phyloP scores from a whole-genome alignment of 257 asterid species.

The Solanum microdontum region DNA sequence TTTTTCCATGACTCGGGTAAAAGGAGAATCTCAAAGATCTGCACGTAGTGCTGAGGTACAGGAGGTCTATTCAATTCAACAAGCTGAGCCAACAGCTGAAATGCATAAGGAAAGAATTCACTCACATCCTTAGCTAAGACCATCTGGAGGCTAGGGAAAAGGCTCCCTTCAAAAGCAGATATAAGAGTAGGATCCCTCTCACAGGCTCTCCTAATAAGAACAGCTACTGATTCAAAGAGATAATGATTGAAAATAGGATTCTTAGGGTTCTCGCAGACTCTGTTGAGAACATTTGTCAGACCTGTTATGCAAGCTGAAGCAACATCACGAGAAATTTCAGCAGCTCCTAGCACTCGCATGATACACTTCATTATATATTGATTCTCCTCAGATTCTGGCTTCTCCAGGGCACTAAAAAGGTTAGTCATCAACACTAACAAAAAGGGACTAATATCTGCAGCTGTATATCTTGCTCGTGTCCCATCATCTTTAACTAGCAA shows the following conservation, averaged over 20 bases:
- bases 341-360: constrained; percentile 87
- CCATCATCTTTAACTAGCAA: constrained; percentile 80
- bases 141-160: constrained; percentile 61
- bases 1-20: constrained; percentile 78
- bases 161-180: constrained; percentile 63
- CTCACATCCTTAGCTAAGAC: constrained; percentile 57
- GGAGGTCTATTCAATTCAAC: constrained; percentile 69
- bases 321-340: constrained; percentile 58
- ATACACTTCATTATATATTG: constrained; percentile 95
- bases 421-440: constrained; percentile 59
- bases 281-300: constrained; percentile 48
- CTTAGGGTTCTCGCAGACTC: constrained; percentile 81
- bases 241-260: constrained; percentile 76
- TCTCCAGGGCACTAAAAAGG: constrained; percentile 75
- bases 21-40: constrained; percentile 66
- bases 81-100: constrained; percentile 89
- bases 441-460: constrained; percentile 59
- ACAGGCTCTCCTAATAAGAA: constrained; percentile 65
- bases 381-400: constrained; percentile 93
- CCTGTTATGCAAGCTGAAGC: constrained; percentile 77
- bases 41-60: constrained; percentile 57
- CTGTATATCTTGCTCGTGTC: constrained; percentile 57
- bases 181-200: constrained; percentile 63
- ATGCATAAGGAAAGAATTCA: constrained; percentile 88
- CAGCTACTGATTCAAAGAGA: constrained; percentile 80